Evolutionary conservation across 345 rosid species (phyloP).

Genomic region (Moricandia moricandioides): DNA sequence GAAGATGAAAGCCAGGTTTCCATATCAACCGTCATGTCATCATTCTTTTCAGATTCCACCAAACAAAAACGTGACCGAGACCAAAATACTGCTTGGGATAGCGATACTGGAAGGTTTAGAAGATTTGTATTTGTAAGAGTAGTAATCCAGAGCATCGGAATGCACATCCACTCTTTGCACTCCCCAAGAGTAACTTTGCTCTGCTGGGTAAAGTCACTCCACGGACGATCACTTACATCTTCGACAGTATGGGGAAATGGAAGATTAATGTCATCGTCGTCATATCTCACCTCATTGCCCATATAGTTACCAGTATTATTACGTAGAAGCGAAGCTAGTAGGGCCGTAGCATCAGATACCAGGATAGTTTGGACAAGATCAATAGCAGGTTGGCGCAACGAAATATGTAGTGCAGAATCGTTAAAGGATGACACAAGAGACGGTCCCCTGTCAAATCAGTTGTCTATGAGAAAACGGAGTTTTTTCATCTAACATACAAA

Average conservation of each 20-base stretch:
- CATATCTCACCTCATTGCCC: conserved; percentile 41
- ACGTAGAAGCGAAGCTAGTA: conserved; percentile 51
- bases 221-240: conserved; percentile 49
- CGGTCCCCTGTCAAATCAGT: conserved; percentile 74
- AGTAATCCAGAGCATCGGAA: conserved; percentile 93
- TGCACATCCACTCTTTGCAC: conserved; percentile 77
- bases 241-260: conserved; percentile 42
- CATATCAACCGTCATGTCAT: conserved; percentile 56
- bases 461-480: conserved; percentile 5
- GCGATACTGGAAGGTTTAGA: conserved; percentile 60
- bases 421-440: conserved; percentile 76
- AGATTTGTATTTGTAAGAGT: conserved; percentile 67
- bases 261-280: conserved; percentile 44
- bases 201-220: conserved; percentile 73
- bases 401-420: conserved; percentile 85
- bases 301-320: conserved; percentile 34
- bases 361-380: conserved; percentile 77
- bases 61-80: conserved; percentile 77
- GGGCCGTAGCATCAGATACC: conserved; percentile 87
- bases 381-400: conserved; percentile 91
- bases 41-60: conserved; percentile 71
- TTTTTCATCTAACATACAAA: conserved; percentile 1
- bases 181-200: conserved; percentile 56
- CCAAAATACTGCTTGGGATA: conserved; percentile 92
- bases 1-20: conserved; percentile 72